Evolutionary conservation across 345 rosid genomes (phyloP), one percentile per base, ranked within the genome.

Genomic region (Barbarea vulgaris): DNA sequence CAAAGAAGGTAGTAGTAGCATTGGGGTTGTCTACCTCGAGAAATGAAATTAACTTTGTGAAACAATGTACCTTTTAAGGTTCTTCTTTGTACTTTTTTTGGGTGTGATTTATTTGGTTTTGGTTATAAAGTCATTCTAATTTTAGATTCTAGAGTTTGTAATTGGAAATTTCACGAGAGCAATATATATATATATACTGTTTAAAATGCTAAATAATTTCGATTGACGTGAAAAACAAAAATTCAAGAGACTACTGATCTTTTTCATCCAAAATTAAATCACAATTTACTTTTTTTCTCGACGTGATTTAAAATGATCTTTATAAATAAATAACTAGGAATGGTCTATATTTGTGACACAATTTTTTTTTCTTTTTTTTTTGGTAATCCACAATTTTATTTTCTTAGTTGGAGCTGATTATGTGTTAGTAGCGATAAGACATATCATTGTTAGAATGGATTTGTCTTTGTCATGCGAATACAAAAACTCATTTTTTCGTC

Each of bases 41-140:
- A 70, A 55, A 70, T 55, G 66, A 70, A 39, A 34, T 54, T 33
- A 54, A 55, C 57, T 70, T 77, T 77, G 71, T 63, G 71, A 55
- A 76, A 63, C 58, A 27, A 25, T 70, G 75, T 63, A 77, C 76
- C 66, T 70, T 77, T 77, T 70, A 70, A 70, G 53, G 58, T 64
- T 70, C 50, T 55, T 69, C 59, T 46, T 76, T 54, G 75, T 76
- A 69, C 75, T 62, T 62, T 47, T 69, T 69, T 62, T n/a, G 64
- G 48, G 37, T 76, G 51, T 54, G 58, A 24, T 69, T 60, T 61
- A 61, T 61, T 41, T 75, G 68, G 60, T 28, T 67, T 57, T 57
- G 61, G 65, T 62, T 72, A 52, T 52, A 22, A 59, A 60, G 61
- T 62, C 70, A 17, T 63, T 4, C 54, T 50, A 25, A 52, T 51